Evolutionary conservation across 768 basidiomycete genomes (phyloP).

Genomic region (Omphalotus guepiniiformis): DNA sequence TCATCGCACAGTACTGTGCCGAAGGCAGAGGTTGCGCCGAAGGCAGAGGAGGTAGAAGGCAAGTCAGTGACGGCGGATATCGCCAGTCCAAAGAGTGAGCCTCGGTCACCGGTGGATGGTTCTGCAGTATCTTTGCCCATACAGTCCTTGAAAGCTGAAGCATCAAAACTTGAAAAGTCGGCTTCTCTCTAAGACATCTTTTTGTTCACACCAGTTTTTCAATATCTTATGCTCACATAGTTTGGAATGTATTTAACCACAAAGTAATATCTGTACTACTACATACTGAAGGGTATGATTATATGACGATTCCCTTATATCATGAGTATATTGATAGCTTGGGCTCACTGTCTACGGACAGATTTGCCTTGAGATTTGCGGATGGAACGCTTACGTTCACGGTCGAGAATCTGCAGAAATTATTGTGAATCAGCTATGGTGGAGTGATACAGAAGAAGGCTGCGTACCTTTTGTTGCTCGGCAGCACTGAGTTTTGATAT

Average conservation of each 20-base stretch:
- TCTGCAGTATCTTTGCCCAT: neutral
- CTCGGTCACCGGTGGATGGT: neutral
- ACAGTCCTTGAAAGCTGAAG: no score
- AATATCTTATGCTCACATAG: no score
- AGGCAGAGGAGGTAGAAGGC: neutral
- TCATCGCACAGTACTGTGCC: neutral
- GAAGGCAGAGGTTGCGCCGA: no score
- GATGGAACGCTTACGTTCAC: conserved; percentile 69
- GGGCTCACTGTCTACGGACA: conserved; percentile 44
- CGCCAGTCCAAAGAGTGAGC: no score
- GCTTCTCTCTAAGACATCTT: neutral
- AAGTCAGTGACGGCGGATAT: no score
- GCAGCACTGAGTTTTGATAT: conserved; percentile 68
- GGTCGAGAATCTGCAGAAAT: conserved; percentile 53
- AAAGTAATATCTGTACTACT: no score
- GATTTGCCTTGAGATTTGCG: conserved; percentile 68
- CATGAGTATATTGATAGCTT: no score
- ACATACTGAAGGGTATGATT: no score
- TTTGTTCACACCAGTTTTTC: no score
- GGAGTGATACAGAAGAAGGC: neutral
- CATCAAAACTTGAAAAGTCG: neutral
- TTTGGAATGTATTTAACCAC: no score
- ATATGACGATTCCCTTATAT: no score
- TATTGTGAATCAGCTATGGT: neutral
- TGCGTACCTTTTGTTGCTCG: conserved; percentile 75